phyloP scores from a whole-genome alignment of 75 land plant genomes.

The Cunninghamia lanceolata region DNA sequence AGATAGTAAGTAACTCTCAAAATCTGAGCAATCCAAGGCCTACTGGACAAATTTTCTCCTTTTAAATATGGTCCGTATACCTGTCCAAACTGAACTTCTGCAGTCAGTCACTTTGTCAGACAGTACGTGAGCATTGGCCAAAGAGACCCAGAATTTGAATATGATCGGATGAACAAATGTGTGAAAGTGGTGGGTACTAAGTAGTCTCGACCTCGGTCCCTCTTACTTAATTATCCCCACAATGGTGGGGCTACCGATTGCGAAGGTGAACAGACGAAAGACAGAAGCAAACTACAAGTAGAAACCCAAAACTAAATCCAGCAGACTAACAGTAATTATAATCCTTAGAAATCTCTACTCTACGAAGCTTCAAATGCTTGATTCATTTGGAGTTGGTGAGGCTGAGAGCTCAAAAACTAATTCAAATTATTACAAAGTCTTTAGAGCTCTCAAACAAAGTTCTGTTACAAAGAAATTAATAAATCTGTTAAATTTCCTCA shows the following conservation, averaged over 20 bases:
- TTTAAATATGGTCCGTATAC: constrained; percentile 10
- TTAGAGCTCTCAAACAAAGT: background rate
- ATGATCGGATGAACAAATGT: background rate
- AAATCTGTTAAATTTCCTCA: background rate
- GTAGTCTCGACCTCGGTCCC: constrained; percentile 9
- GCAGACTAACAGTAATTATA: background rate
- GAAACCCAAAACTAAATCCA: background rate
- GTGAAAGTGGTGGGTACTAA: constrained; percentile 6
- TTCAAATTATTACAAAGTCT: background rate
- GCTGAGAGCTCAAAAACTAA: constrained; percentile 2
- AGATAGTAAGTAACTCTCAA: background rate
- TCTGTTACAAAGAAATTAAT: background rate
- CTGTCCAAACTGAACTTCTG: constrained; percentile 1
- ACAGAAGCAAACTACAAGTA: constrained; percentile 8
- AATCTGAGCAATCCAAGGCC: background rate
- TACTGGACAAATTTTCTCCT: background rate
- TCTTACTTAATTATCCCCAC: constrained; percentile 9
- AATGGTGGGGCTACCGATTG: constrained; percentile 4
- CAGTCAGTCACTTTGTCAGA: background rate
- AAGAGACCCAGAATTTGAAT: background rate
- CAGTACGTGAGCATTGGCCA: background rate
- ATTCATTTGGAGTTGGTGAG: background rate
- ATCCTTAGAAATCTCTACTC: background rate
- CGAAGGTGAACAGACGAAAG: background rate
- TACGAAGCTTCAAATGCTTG: background rate